phyloP scores from a whole-genome alignment of 768 basidiomycete species.

The Mrakia blollopis region DNA sequence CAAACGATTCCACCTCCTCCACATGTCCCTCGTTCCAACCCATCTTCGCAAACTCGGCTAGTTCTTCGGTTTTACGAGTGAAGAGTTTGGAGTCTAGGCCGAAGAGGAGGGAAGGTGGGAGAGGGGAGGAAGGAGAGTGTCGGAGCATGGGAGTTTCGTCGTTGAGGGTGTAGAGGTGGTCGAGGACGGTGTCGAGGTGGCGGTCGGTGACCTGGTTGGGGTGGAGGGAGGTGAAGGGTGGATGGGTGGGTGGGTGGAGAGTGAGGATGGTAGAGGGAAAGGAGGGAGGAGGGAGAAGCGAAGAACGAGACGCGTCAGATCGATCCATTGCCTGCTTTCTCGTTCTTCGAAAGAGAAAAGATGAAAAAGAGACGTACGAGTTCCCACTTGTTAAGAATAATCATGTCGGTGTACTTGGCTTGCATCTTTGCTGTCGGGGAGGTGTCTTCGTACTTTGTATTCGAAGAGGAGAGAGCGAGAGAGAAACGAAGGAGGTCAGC shows the following conservation, averaged over 20 bases:
- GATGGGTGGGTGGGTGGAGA: not conserved
- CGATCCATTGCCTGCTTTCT: too few relatives aligned
- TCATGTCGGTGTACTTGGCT: constrained; percentile 88
- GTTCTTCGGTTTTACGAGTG: constrained; percentile 39
- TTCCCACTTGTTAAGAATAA: constrained; percentile 93
- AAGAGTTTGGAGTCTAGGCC: constrained; percentile 85
- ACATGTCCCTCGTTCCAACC: constrained; percentile 50
- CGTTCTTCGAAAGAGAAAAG: too few relatives aligned
- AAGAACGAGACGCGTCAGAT: not conserved
- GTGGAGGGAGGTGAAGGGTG: not conserved
- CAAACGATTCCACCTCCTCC: constrained; percentile 80
- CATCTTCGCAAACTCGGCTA: constrained; percentile 35
- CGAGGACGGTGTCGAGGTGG: constrained; percentile 72
- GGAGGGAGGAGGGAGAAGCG: not conserved
- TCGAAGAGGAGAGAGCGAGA: too few relatives aligned
- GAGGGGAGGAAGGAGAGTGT: constrained; percentile 59
- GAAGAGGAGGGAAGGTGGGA: constrained; percentile 75
- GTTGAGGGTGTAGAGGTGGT: constrained; percentile 83
- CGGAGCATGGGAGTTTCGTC: constrained; percentile 81
- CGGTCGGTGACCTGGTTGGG: constrained; percentile 55
- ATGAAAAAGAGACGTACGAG: constrained; percentile 44
- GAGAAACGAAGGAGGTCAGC: not conserved
- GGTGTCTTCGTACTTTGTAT: constrained; percentile 87
- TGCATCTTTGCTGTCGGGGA: constrained; percentile 85
- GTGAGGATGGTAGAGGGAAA: not conserved